Evolutionary conservation across 2,329 filamentous ascomycete genomes (phyloP).

Genomic region (Atkinsonella hypoxylon): DNA sequence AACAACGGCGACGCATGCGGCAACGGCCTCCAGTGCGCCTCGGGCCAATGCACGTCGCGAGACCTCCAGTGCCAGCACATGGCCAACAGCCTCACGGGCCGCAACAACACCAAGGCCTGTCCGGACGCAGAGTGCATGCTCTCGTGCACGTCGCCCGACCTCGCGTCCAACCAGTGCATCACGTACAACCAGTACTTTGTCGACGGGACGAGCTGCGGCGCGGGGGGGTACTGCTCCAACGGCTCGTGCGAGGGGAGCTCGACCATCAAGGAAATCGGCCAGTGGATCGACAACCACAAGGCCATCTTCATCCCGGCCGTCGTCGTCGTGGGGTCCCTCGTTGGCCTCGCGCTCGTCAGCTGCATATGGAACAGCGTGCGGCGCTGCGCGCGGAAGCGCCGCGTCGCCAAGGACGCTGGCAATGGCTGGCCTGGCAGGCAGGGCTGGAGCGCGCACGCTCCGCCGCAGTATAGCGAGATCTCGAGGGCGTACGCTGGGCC

Average conservation of each 20-base stretch:
- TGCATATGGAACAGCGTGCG: slow-evolving; percentile 46
- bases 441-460: too few species aligned
- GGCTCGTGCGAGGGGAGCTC: slow-evolving; percentile 65
- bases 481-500: not conserved
- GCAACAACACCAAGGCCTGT: slow-evolving; percentile 73
- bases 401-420: slow-evolving; percentile 18
- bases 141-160: slow-evolving; percentile 60
- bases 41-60: slow-evolving; percentile 87
- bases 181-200: slow-evolving; percentile 82
- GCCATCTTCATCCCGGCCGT: slow-evolving; percentile 72
- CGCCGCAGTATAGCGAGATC: not conserved
- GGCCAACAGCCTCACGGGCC: slow-evolving; percentile 61
- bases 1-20: slow-evolving; percentile 65
- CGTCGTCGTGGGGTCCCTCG: slow-evolving; percentile 53
- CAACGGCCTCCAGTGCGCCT: slow-evolving; percentile 62
- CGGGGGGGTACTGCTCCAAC: slow-evolving; percentile 67
- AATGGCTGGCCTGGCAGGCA: slow-evolving; percentile 12
- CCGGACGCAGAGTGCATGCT: slow-evolving; percentile 54
- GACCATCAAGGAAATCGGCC: slow-evolving; percentile 55
- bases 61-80: slow-evolving; percentile 79
- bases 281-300: slow-evolving; percentile 69
- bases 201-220: slow-evolving; percentile 76
- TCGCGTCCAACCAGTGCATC: slow-evolving; percentile 55
- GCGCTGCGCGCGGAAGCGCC: slow-evolving; percentile 13
- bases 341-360: slow-evolving; percentile 55